Conservation (phyloP, 352 stramenopile genomes). For the Globisporangium megalacanthum region DNA sequence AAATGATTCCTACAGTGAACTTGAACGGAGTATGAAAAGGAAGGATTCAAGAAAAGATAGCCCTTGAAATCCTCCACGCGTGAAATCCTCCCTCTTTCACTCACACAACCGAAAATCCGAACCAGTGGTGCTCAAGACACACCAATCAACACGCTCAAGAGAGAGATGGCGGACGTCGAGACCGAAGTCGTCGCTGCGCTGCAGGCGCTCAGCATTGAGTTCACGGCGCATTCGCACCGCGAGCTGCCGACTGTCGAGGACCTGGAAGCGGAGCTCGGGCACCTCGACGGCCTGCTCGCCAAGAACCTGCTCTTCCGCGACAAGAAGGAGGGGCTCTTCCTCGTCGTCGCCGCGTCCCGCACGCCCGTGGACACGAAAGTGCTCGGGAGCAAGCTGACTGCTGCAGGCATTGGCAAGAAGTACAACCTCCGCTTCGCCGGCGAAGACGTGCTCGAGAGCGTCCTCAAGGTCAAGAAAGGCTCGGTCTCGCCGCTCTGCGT, state of each 20-base stretch:
- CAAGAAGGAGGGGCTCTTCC: conserved; percentile 96
- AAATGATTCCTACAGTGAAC: too few species aligned
- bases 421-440: conserved; percentile 93
- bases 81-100: too few species aligned
- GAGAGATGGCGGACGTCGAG: conserved; percentile 43
- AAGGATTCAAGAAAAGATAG: too few species aligned
- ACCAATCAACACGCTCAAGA: background rate
- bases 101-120: conserved; percentile 6
- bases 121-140: too few species aligned
- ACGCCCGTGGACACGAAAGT: conserved; percentile 91
- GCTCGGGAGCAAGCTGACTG: conserved; percentile 76
- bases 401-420: conserved; percentile 70
- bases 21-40: too few species aligned
- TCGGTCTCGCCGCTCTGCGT: conserved; percentile 92
- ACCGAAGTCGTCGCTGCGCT: conserved; percentile 47
- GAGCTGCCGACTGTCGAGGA: conserved; percentile 69
- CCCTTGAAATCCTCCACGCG: too few species aligned
- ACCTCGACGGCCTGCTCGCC: conserved; percentile 83
- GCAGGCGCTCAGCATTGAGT: conserved; percentile 50
- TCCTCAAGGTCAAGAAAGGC: conserved; percentile 89
- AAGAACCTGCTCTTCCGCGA: conserved; percentile 98
- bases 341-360: conserved; percentile 84
- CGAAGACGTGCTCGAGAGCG: conserved; percentile 74
- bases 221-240: conserved; percentile 47
- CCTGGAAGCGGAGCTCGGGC: conserved; percentile 54